These are phyloP conservation scores for Colletotrichum lindemuthianum DNA, from an alignment of 2,329 filamentous ascomycete genomes.

Conservation along the genomic window DNA sequence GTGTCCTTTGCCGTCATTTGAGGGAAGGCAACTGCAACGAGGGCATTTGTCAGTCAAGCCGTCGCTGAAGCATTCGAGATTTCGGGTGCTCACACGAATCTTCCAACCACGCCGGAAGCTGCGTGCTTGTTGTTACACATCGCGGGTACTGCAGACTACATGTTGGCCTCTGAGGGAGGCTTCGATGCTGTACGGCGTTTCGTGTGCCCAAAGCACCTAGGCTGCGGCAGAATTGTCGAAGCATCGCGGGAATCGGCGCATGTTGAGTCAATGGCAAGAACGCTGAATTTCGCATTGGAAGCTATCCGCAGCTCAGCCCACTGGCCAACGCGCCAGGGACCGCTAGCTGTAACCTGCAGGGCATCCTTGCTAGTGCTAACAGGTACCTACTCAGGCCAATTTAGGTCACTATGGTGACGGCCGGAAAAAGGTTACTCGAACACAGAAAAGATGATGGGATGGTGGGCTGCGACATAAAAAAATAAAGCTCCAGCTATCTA, in stretches of 20 bases:
- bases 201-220: slow-evolving; percentile 7
- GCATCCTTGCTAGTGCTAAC: too few species aligned
- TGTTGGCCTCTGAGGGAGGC: not conserved
- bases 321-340: slow-evolving; percentile 4
- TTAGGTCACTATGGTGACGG: too few species aligned
- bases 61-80: not conserved
- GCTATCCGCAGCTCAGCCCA: slow-evolving; percentile 31
- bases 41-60: not conserved
- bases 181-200: not conserved
- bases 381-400: too few species aligned
- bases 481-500: too few species aligned
- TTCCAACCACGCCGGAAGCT: slow-evolving; percentile 30
- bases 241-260: slow-evolving; percentile 14
- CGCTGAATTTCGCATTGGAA: not conserved
- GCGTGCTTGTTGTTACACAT: not conserved
- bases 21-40: slow-evolving; percentile 42
- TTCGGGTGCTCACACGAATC: slow-evolving; percentile 25
- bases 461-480: too few species aligned
- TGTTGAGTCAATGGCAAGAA: too few species aligned
- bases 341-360: not conserved
- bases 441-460: too few species aligned
- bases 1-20: slow-evolving; percentile 40
- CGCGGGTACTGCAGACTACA: not conserved
- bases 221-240: slow-evolving; percentile 35
- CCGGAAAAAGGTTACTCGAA: too few species aligned